Evolutionary conservation across 768 basidiomycete species (phyloP), one percentile per base, ranked within the genome.

Genomic region (Coprinopsis cinerea): DNA sequence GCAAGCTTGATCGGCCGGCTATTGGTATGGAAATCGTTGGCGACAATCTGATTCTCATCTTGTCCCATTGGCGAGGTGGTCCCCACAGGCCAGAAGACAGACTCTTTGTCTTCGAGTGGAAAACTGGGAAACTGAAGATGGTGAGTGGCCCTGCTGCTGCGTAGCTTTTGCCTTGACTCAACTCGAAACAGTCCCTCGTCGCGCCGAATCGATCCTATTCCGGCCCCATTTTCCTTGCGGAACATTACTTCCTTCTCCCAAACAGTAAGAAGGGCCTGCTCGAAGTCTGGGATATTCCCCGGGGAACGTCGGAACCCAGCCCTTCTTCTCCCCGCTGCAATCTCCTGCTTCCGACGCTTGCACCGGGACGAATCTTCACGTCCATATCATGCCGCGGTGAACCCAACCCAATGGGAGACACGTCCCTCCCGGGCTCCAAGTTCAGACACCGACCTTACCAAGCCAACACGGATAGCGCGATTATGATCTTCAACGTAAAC

Each of bases 11-110:
- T 10, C 60, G 58, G 11, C 68, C 70, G 1, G 53, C 61, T 10
- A 59, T 75, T n/a, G 67, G 67, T 10, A 64, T 77, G 25, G 75
- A 76, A 51, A 70, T 74, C 36, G 73, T 74, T 11, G 75, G 74
- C 14, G 65, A 72, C 10, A 60, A 71, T 52, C 59, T 76, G 2
- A 70, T 73, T 1, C 63, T 77, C 1, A 57, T 72, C 4, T 60
- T 70, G 3, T 59, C 62, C 2, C 65, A 64, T 47, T 25, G 27
- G 22, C 47, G 43, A n/a, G n/a, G n/a, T n/a, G n/a, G n/a, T n/a
- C n/a, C n/a, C 1, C 13, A 24, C 13, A 47, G 44, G 18, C 56
- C 55, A 0, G 39, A 56, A 3, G 67, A 74, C 48, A 54, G 55
- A 3, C 57, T 78, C 15, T 74, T 66, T 42, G 58, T 77, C 1